phyloP scores from a whole-genome alignment of 495 filamentous ascomycete species.

The Penicillium nucicola region DNA sequence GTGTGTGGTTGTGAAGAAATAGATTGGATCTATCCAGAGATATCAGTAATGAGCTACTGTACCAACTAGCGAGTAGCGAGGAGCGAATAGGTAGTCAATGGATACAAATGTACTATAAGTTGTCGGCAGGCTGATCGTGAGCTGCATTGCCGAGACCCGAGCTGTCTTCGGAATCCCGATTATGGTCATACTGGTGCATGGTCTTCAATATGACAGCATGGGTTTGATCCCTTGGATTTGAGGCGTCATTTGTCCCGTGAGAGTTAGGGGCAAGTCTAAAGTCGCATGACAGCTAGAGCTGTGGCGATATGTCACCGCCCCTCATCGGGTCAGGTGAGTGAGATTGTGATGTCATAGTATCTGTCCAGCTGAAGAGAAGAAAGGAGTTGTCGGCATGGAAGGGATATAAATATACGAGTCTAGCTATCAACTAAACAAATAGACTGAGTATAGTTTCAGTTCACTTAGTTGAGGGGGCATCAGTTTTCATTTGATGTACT shows the following conservation, averaged over 20 bases:
- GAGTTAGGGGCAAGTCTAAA: not conserved
- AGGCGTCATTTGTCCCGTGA: not conserved
- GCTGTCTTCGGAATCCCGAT: conserved; percentile 3
- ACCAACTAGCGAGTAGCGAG: not conserved
- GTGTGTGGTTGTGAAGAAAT: no score
- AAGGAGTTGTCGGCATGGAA: no score
- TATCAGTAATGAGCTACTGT: not conserved
- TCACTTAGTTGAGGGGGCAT: no score
- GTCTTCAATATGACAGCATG: not conserved
- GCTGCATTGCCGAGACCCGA: not conserved
- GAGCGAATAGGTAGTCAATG: not conserved
- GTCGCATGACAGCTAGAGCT: conserved; percentile 6
- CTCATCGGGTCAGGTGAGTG: conserved; percentile 2
- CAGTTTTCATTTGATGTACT: no score
- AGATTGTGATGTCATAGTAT: no score
- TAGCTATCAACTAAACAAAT: no score
- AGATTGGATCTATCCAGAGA: not conserved
- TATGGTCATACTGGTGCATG: not conserved
- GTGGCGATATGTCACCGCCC: conserved; percentile 8
- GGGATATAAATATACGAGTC: no score
- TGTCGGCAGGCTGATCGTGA: not conserved
- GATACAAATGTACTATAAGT: no score
- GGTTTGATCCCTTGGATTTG: not conserved
- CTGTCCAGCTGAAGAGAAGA: no score
- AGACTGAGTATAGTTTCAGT: no score